Conservation (phyloP, 1,139 yeast genomes). For the Yamadazyma friedrichii region DNA sequence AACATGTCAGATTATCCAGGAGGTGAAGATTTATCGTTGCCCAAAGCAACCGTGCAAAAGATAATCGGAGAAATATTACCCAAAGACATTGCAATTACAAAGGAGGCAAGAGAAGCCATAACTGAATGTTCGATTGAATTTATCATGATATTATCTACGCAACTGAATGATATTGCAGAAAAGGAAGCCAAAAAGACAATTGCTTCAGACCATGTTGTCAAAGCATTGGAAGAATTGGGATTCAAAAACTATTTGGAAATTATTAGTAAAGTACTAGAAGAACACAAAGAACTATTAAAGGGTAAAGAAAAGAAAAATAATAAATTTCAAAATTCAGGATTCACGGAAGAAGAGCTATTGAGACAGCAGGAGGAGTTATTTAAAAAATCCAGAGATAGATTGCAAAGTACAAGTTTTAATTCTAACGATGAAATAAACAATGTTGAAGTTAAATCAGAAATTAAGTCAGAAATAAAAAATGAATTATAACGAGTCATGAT, state of each 20-base stretch:
- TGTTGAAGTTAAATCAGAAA: constrained; percentile 1
- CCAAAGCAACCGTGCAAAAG: constrained; percentile 90
- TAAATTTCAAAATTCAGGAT: constrained; percentile 89
- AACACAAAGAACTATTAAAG: constrained; percentile 84
- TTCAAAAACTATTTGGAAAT: constrained; percentile 82
- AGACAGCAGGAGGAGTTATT: constrained; percentile 91
- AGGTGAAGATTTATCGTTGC: constrained; percentile 47
- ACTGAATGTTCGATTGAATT: constrained; percentile 96
- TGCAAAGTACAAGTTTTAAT: constrained; percentile 36
- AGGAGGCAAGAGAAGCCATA: constrained; percentile 92
- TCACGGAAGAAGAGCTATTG: constrained; percentile 87
- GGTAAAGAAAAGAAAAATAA: constrained; percentile 91
- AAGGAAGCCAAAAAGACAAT: constrained; percentile 95
- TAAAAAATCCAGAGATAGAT: constrained; percentile 79
- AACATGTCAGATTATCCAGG: constrained; percentile 39
- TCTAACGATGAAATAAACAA: constrained; percentile 6
- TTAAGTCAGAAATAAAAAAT: constrained; percentile 1
- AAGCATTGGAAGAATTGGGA: constrained; percentile 86
- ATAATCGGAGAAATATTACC: constrained; percentile 89
- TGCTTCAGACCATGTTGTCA: constrained; percentile 93
- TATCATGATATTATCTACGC: constrained; percentile 90
- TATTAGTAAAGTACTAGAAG: constrained; percentile 75
- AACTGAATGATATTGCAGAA: constrained; percentile 94
- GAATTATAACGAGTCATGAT: constrained; percentile 6
- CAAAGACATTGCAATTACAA: constrained; percentile 79